A percentile compares a stretch with the other conserved stretches of the same genome.
phyloP scores from a whole-genome alignment of 768 basidiomycete species.

The Hygrocybe coccinea region DNA sequence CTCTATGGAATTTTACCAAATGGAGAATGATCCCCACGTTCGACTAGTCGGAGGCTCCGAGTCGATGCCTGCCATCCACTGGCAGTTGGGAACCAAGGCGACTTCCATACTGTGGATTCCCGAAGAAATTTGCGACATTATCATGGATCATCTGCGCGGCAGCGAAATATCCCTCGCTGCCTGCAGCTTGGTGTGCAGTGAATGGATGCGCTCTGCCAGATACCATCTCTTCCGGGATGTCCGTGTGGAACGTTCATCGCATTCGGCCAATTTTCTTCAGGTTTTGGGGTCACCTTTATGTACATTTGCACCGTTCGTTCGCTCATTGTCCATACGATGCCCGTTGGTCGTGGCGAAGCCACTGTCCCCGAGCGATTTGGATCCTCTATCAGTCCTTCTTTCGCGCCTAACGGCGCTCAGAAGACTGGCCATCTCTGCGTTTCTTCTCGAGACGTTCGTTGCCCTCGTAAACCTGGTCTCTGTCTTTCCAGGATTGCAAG shows the following conservation, averaged over 20 bases:
- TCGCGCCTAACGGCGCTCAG: neutral
- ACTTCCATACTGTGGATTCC: neutral
- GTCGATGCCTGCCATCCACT: too few relatives aligned
- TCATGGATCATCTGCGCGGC: conserved; percentile 16
- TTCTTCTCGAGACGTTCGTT: neutral
- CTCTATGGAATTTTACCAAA: too few relatives aligned
- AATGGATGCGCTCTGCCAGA: conserved; percentile 17
- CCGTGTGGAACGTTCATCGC: neutral
- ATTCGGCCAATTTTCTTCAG: neutral
- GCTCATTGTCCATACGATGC: conserved; percentile 1
- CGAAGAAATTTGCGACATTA: conserved; percentile 16
- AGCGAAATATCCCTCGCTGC: conserved; percentile 10
- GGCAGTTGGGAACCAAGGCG: too few relatives aligned
- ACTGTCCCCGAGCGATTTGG: neutral
- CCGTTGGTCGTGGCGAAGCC: neutral
- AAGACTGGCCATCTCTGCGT: neutral
- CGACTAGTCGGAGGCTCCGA: too few relatives aligned
- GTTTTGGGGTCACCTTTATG: conserved; percentile 11
- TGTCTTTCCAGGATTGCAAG: neutral
- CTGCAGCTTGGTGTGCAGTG: conserved; percentile 20
- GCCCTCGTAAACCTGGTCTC: neutral
- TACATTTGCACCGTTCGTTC: conserved; percentile 11
- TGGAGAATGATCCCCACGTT: too few relatives aligned
- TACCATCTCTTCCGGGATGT: conserved; percentile 19
- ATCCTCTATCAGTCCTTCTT: neutral